phyloP scores from a whole-genome alignment of 106 monocot genomes.

The Acorus calamus region DNA sequence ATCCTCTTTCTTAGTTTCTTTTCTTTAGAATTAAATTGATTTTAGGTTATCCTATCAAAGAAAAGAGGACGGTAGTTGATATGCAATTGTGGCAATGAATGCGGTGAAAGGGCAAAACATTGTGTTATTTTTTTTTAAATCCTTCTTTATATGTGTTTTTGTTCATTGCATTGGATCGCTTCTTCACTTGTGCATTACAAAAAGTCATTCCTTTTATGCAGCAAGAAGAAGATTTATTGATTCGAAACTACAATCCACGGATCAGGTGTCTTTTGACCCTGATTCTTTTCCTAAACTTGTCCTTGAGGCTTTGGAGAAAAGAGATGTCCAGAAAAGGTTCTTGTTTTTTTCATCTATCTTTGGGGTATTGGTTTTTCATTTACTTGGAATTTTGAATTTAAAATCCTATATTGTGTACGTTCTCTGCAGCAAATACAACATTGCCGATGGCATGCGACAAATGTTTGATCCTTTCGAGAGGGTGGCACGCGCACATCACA shows the following conservation, averaged over 20 bases:
- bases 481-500: constrained; percentile 85
- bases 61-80: too few relatives aligned
- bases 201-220: constrained; percentile 18
- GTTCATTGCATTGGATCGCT: too few relatives aligned
- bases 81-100: too few relatives aligned
- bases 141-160: too few relatives aligned
- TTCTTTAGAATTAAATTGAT: too few relatives aligned
- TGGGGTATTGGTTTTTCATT: background rate
- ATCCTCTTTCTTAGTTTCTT: too few relatives aligned
- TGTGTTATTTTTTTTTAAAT: too few relatives aligned
- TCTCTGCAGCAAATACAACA: constrained; percentile 70
- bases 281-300: constrained; percentile 64
- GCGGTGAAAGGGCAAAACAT: too few relatives aligned
- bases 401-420: background rate
- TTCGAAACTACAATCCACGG: constrained; percentile 56
- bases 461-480: constrained; percentile 99
- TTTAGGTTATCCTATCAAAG: too few relatives aligned
- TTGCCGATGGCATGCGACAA: constrained; percentile 96
- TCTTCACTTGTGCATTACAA: too few relatives aligned
- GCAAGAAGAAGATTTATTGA: constrained; percentile 85
- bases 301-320: constrained; percentile 65
- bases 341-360: background rate
- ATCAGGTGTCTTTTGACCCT: constrained; percentile 26
- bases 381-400: background rate
- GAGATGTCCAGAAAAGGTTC: constrained; percentile 86